A percentile compares a stretch with the other conserved stretches of the same genome.
These are phyloP conservation scores for Russula emetica DNA, from an alignment of 768 basidiomycete genomes.

Conservation along the genomic window DNA sequence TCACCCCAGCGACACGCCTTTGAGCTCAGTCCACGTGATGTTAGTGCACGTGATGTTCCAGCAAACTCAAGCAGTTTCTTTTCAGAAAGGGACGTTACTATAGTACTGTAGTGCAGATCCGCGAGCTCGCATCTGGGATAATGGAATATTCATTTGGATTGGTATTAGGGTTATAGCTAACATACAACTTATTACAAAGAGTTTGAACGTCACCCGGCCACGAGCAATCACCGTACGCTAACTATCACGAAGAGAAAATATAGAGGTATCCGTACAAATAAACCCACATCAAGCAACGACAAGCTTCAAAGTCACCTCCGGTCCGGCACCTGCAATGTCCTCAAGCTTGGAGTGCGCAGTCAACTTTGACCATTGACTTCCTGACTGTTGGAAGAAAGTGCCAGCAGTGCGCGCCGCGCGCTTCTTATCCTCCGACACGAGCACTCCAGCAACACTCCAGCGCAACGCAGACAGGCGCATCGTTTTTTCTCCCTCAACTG, in stretches of 20 bases:
- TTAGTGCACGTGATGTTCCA: no score
- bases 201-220: conserved; percentile 4
- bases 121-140: no score
- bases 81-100: no score
- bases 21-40: not conserved
- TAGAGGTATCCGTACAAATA: not conserved
- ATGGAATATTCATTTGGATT: not conserved
- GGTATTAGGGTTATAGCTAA: conserved; percentile 4
- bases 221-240: not conserved
- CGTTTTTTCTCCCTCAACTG: conserved; percentile 6
- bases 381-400: conserved; percentile 8
- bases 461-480: conserved; percentile 18
- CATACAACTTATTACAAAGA: conserved; percentile 1
- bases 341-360: not conserved
- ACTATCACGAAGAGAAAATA: not conserved
- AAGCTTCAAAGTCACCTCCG: not conserved
- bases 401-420: conserved; percentile 15
- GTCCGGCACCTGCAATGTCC: not conserved
- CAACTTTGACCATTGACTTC: not conserved
- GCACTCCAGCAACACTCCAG: conserved; percentile 2
- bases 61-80: no score
- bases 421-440: not conserved
- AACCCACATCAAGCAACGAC: not conserved
- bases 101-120: no score
- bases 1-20: no score